These are phyloP conservation scores for Rhododendron kiyosumense DNA, from an alignment of 148 eudicot genomes.

Conservation along the genomic window DNA sequence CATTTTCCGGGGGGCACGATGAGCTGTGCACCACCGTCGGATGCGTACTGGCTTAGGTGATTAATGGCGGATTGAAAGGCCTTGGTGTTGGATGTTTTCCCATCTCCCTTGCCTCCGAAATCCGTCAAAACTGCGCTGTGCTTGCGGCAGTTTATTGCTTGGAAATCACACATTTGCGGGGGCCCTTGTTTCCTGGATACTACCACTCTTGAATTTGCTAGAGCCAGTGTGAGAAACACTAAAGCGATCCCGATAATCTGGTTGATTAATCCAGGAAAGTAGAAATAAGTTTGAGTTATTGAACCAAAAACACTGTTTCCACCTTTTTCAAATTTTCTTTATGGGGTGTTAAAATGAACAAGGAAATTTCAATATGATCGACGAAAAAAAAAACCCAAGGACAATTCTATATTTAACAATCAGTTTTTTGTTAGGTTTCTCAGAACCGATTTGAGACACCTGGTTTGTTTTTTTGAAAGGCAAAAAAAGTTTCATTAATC, in stretches of 20 bases:
- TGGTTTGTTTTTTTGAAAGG: not conserved
- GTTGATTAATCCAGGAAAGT: not conserved
- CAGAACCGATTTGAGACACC: not conserved
- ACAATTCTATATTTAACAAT: not conserved
- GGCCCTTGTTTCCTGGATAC: not conserved
- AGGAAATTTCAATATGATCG: too few species aligned
- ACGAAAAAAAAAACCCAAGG: not conserved
- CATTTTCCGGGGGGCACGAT: constrained; percentile 75
- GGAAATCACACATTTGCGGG: constrained; percentile 20
- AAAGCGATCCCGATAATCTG: constrained; percentile 13
- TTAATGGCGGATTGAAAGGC: constrained; percentile 52
- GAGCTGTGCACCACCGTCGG: constrained; percentile 69
- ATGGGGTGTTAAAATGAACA: too few species aligned
- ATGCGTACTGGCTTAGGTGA: constrained; percentile 34
- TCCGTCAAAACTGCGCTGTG: constrained; percentile 45
- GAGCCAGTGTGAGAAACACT: constrained; percentile 4
- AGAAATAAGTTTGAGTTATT: not conserved
- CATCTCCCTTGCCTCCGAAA: constrained; percentile 74
- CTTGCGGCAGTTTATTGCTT: constrained; percentile 42
- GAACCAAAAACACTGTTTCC: not conserved
- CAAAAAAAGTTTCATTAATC: not conserved
- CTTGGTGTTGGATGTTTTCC: constrained; percentile 58
- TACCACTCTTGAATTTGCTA: not conserved
- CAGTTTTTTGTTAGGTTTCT: not conserved
- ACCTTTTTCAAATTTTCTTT: not conserved